phyloP scores from a whole-genome alignment of 2,329 filamentous ascomycete genomes.

The Colletotrichum salicis region DNA sequence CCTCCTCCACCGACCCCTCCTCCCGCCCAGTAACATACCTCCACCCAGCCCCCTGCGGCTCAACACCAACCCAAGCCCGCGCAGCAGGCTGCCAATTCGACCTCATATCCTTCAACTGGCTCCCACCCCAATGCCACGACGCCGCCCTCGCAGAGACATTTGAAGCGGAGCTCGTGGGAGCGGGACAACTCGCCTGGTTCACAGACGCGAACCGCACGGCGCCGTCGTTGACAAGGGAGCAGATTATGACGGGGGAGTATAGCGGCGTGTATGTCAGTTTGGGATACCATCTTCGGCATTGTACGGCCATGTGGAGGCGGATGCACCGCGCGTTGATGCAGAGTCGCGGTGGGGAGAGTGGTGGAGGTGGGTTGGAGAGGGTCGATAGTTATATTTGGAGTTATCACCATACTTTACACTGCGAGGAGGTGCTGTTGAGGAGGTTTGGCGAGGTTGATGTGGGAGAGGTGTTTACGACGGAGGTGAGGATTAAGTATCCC shows the following conservation, averaged over 20 bases:
- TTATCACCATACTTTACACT: constrained; percentile 31
- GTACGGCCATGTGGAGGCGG: constrained; percentile 29
- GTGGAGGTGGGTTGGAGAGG: constrained; percentile 18
- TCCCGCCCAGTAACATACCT: constrained; percentile 6
- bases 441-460: neutral
- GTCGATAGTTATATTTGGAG: constrained; percentile 30
- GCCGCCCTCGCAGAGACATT: constrained; percentile 15
- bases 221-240: constrained; percentile 5
- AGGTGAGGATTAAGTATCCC: constrained; percentile 32
- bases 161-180: constrained; percentile 7
- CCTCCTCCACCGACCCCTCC: constrained; percentile 4
- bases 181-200: constrained; percentile 20
- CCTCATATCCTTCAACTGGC: constrained; percentile 32
- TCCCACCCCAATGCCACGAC: constrained; percentile 29
- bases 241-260: constrained; percentile 20
- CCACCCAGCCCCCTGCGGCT: constrained; percentile 17
- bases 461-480: constrained; percentile 15
- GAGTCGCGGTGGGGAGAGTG: neutral
- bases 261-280: constrained; percentile 18
- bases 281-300: constrained; percentile 30
- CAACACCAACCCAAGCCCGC: constrained; percentile 23
- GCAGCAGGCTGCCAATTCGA: constrained; percentile 28
- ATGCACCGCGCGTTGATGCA: constrained; percentile 31
- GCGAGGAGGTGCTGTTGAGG: constrained; percentile 29
- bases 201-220: constrained; percentile 3